Percentiles rank a stretch among this genome's conserved stretches.
phyloP scores from a whole-genome alignment of 306 rosid genomes.

The Malus asiatica region DNA sequence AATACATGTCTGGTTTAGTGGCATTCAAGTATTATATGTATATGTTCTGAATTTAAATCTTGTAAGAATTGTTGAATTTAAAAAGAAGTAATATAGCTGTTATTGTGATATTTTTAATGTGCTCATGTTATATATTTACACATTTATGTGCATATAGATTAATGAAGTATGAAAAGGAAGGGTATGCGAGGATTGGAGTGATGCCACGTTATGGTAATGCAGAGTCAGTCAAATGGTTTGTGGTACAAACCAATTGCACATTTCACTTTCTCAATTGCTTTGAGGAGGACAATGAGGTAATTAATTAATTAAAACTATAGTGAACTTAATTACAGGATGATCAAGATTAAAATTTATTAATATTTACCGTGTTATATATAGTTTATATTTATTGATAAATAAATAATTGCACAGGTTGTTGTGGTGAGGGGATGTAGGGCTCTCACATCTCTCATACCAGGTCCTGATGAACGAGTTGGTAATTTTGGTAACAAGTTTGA shows the following conservation, averaged over 20 bases:
- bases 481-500: slow-evolving; percentile 21
- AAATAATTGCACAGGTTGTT: slow-evolving; percentile 40
- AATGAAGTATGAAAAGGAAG: slow-evolving; percentile 39
- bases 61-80: neutral
- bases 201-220: slow-evolving; percentile 75
- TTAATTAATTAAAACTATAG: neutral
- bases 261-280: slow-evolving; percentile 59
- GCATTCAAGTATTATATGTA: no score
- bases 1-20: neutral
- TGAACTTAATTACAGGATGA: no score
- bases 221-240: slow-evolving; percentile 55
- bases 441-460: slow-evolving; percentile 42
- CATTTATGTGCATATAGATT: slow-evolving; percentile 16
- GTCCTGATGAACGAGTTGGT: slow-evolving; percentile 35
- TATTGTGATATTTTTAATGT: neutral
- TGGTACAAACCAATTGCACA: slow-evolving; percentile 48
- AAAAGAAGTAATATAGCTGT: no score
- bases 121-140: neutral
- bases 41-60: no score
- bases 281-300: slow-evolving; percentile 51
- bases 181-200: slow-evolving; percentile 56
- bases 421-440: slow-evolving; percentile 72
- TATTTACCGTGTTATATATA: no score
- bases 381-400: no score
- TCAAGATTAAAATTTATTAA: no score